Evolutionary conservation across 129 eudicot genomes (phyloP), one percentile per base, ranked within the genome.

Genomic region (Chrysanthemum makinoi): DNA sequence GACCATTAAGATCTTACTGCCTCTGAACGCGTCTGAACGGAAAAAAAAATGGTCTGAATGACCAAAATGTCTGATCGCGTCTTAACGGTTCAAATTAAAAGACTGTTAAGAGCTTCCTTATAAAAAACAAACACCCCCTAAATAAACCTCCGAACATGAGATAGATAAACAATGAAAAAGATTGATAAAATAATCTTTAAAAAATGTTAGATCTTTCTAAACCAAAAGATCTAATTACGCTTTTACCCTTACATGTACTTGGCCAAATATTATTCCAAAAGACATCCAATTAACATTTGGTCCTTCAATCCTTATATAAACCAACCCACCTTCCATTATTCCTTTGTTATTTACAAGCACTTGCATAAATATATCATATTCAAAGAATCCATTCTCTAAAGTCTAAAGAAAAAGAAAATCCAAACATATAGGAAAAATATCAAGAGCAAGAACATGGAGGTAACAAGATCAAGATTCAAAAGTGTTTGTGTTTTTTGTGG

Each of bases 401-500:
- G 17, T n/a, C n/a, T n/a, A n/a, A 10, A 64, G 0, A 53, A 13
- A 10, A 8, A 56, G 2, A 39, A 39, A 12, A 30, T 17, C 73
- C 68, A 69, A 49, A 20, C n/a, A 26, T n/a, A 56, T 72, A 72
- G 56, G 78, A 78, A 50, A 55, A 44, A 54, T 10, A 72, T 50
- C 7, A 46, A 78, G 78, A 70, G 64, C 18, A 43, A 68, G n/a
- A 63, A 69, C 30, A 83, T 64, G 77, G 83, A 80, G 73, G 80
- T 58, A 53, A 18, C 70, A 39, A 20, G 54, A 68, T 87, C 95
- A 72, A 88, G 85, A 64, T 88, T 88, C 73, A 85, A 86, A 73
- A 81, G 84, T 46, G 88, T 88, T 6, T 88, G 95, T 74, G 95
- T 83, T 10, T 86, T 83, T 60, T 85, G 95, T 66, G 90, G 95